phyloP scores from a whole-genome alignment of 2,329 filamentous ascomycete genomes.

The Lithohypha guttulata region DNA sequence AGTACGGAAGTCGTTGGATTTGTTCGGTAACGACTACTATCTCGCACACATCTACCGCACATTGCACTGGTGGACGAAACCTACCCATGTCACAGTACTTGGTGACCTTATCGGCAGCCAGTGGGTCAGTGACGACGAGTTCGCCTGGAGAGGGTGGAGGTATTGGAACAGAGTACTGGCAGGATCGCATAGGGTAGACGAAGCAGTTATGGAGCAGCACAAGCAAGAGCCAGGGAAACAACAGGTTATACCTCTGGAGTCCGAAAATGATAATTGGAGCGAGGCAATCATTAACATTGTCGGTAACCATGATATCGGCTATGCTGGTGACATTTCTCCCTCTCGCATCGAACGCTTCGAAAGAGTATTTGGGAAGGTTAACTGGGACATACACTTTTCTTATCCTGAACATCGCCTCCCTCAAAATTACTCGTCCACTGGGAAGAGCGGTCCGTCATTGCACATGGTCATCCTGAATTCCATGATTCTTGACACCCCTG shows the following conservation, averaged over 20 bases:
- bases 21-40: slow-evolving; percentile 90
- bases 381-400: slow-evolving; percentile 76
- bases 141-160: slow-evolving; percentile 57
- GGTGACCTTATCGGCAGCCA: slow-evolving; percentile 90
- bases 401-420: slow-evolving; percentile 34
- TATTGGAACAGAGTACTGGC: slow-evolving; percentile 75
- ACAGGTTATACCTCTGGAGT: slow-evolving; percentile 27
- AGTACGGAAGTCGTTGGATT: slow-evolving; percentile 68
- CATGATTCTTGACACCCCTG: slow-evolving; percentile 86
- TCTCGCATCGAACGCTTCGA: slow-evolving; percentile 72
- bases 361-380: slow-evolving; percentile 69
- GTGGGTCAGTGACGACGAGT: slow-evolving; percentile 83
- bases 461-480: slow-evolving; percentile 81
- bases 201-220: slow-evolving; percentile 29
- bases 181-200: slow-evolving; percentile 52
- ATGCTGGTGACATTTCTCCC: slow-evolving; percentile 79
- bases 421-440: slow-evolving; percentile 10
- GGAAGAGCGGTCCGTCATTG: slow-evolving; percentile 44
- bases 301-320: slow-evolving; percentile 94
- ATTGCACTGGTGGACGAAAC: slow-evolving; percentile 69
- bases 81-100: slow-evolving; percentile 78
- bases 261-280: slow-evolving; percentile 50
- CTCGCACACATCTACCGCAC: slow-evolving; percentile 84
- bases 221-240: slow-evolving; percentile 30
- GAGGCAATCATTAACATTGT: slow-evolving; percentile 74